Evolutionary conservation across 2,329 filamentous ascomycete species (phyloP).

Genomic region (Saccharata proteae): DNA sequence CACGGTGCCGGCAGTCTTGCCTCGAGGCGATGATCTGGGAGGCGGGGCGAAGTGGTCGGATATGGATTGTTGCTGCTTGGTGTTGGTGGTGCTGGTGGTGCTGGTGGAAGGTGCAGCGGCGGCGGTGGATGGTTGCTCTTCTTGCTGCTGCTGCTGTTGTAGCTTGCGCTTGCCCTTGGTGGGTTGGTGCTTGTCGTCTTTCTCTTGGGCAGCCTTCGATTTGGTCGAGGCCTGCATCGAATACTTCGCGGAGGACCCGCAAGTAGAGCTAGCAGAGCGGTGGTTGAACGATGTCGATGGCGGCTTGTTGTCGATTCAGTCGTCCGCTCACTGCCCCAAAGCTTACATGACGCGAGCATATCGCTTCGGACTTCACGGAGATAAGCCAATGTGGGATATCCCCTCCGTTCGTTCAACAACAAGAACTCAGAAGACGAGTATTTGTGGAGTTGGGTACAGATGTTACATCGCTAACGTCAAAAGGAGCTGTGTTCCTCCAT

Average conservation of each 20-base stretch:
- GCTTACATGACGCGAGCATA: constrained; percentile 1
- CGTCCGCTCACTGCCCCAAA: too few species aligned
- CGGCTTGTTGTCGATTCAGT: not conserved
- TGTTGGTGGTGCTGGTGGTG: constrained; percentile 3
- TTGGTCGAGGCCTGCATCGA: constrained; percentile 8
- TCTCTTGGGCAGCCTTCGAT: constrained; percentile 6
- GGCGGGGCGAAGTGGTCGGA: constrained; percentile 32
- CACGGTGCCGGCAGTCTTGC: too few species aligned
- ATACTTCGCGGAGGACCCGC: too few species aligned
- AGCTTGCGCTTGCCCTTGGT: constrained; percentile 10
- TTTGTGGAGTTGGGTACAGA: constrained; percentile 2
- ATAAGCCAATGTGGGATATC: not conserved
- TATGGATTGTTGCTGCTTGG: constrained; percentile 29
- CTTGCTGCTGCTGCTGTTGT: too few species aligned
- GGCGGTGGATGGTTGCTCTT: constrained; percentile 4
- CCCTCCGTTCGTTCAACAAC: constrained; percentile 2
- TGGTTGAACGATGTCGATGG: not conserved
- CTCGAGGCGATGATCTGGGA: constrained; percentile 21
- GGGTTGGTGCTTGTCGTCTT: constrained; percentile 5
- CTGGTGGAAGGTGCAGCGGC: not conserved
- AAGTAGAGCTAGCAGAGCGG: not conserved
- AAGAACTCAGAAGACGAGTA: constrained; percentile 1
- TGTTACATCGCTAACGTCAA: too few species aligned
- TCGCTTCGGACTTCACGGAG: not conserved
- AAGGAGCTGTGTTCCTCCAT: too few species aligned